Percentiles rank a stretch among this genome's conserved stretches.
Evolutionary conservation across 2,329 filamentous ascomycete species (phyloP).

Genomic region (Fusarium sp.): DNA sequence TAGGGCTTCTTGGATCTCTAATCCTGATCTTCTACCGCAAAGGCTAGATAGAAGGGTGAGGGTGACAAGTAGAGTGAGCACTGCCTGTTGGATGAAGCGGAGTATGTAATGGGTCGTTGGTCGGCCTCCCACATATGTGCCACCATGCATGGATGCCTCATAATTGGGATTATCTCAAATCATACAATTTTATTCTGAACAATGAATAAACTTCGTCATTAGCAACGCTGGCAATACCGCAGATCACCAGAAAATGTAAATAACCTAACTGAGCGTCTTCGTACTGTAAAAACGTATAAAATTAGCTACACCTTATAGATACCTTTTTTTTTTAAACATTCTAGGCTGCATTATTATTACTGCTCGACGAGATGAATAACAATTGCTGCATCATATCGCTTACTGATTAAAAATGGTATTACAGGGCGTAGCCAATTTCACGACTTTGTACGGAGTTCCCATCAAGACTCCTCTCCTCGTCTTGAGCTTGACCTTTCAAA

Average conservation of each 20-base stretch:
- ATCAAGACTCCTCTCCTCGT: not conserved
- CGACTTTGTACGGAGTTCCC: not conserved
- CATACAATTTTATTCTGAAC: too few species aligned
- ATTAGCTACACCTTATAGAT: accelerated
- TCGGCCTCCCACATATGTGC: not conserved
- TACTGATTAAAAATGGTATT: accelerated
- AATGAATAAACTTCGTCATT: not conserved
- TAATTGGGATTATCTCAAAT: not conserved
- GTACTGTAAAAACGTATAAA: too few species aligned
- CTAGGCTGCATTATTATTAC: too few species aligned
- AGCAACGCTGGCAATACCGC: accelerated
- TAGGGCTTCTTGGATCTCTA: too few species aligned
- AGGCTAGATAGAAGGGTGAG: too few species aligned
- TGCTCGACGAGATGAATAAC: too few species aligned
- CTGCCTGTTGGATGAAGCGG: accelerated
- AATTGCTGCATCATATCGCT: too few species aligned
- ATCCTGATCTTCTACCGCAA: too few species aligned
- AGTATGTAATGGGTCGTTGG: not conserved
- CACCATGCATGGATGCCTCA: not conserved
- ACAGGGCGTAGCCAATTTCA: not conserved
- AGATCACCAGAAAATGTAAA: too few species aligned
- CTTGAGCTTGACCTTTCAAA: slow-evolving; percentile 12
- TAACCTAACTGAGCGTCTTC: too few species aligned
- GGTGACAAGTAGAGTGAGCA: not conserved
- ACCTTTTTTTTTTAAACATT: too few species aligned